Base-by-base conservation (phyloP, 768 basidiomycete genomes). In the Chiua virens region DNA sequence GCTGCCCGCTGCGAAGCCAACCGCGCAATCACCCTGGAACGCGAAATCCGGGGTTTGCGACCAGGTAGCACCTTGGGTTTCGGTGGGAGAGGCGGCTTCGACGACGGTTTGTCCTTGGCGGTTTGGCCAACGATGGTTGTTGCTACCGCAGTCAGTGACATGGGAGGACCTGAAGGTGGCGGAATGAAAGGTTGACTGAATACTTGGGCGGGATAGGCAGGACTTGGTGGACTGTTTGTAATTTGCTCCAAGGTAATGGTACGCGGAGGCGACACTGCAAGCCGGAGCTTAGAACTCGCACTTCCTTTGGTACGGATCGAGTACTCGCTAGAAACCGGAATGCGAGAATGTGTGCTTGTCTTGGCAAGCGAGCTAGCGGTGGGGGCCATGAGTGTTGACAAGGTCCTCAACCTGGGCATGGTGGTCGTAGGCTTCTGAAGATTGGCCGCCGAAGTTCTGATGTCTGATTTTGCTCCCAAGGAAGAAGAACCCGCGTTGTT, bases 291-390 rank as follows among this genome's bases (percentile, higher is more conserved):
- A 8, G 34, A 53, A 36, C 50, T 55, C 35, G 42, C 21, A 1
- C 28, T 38, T 17, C 37, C 56, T 49, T 32, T 68, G 13, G 30
- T 38, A 3, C 52, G 20, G 17, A 45, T 56, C 17, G 45, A 39
- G 34, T 61, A 56, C 50, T 67, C 59, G 8, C 34, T 40, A 9
- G 68, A 49, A 36, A 58, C 57, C 21, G 69, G 64, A 37, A 62
- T 57, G 13, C 64, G 65, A 28, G 65, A 49, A 21, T 60, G 59
- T 13, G 36, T 48, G 34, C 54, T 71, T 21, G 64, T 73, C 71
- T 83, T 87, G 3, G 88, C 88, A 21, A 89, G 70, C 2, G 88
- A 90, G 58, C 87, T 88, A 2, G 85, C 87, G 1, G 88, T 90
- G 0, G 88, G 88, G 1, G 87, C 87, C 45, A 86, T 70, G 13